Evolutionary conservation across 2,329 filamentous ascomycete species (phyloP), one percentile per base, ranked within the genome.

Genomic region (Cylindrodendrum hubeiense): DNA sequence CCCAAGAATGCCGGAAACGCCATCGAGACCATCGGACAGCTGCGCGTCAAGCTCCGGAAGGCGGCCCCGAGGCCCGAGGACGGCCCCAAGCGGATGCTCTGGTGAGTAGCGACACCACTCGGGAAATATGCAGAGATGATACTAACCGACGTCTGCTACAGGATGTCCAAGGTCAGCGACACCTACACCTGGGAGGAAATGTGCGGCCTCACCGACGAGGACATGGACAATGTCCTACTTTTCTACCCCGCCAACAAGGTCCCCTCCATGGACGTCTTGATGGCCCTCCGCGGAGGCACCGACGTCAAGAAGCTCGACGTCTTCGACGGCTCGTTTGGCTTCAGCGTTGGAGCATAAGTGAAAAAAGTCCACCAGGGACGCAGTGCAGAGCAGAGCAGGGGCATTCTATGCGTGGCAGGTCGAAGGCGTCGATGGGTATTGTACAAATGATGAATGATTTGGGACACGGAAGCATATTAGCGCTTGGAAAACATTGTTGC

Each of bases 101-200:
- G 95, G 93, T 93, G 77, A 67, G 88, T 81, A 44, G 61, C 84
- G n/a, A 46, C 8, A 28, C 22, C 2, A 6, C 13, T n/a, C 13
- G 8, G 12, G 4, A 21, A 17, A 6, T 4, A 7, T 24, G 19
- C 15, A 26, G 9, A 4, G 9, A 17, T 21, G 4, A 26, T 57
- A 46, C 74, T 70, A 34, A 67, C 41, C 47, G 22, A 19, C 15
- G 4, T 37, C 19, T 28, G 13, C 10, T 46, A 13, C 68, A 94
- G 92, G 94, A 98, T 98, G 93, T 94, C 90, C 51, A 91, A 89
- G 69, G 93, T 98, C 37, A 98, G 95, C 81, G 94, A 98, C 72
- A 86, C 90, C 37, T 98, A 95, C 85, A 90, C 86, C 57, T 89
- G 97, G 78, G 91, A 97, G 66, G 92, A 98, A 67, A 87, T 98